These are phyloP conservation scores for Trichopus zeylanicus DNA, from an alignment of 116 monocot genomes.

Conservation along the genomic window DNA sequence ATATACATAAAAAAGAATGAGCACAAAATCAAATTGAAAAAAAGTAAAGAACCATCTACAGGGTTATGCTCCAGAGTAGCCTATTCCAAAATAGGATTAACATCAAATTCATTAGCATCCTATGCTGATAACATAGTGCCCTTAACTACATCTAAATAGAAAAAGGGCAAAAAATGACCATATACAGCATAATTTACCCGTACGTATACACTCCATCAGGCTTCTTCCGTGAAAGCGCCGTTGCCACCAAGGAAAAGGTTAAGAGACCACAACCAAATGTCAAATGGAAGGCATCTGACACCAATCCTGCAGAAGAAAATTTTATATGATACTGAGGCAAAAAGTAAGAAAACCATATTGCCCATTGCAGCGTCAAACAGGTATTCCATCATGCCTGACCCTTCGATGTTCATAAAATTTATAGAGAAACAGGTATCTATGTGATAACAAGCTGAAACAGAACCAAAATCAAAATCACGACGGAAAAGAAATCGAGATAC, in stretches of 20 bases:
- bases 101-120: too few relatives aligned
- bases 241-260: constrained; percentile 94
- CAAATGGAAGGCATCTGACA: constrained; percentile 99
- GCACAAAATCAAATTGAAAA: too few relatives aligned
- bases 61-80: too few relatives aligned
- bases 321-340: neutral
- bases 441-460: too few relatives aligned
- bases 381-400: too few relatives aligned
- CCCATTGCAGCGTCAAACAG: too few relatives aligned
- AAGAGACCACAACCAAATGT: constrained; percentile 98
- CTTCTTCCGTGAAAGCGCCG: constrained; percentile 56
- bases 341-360: neutral
- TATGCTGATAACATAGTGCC: too few relatives aligned
- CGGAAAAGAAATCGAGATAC: constrained; percentile 2
- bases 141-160: too few relatives aligned
- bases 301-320: constrained; percentile 44
- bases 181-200: constrained; percentile 53
- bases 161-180: too few relatives aligned
- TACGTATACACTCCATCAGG: constrained; percentile 82
- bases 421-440: too few relatives aligned
- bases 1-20: constrained; percentile 4
- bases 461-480: constrained; percentile 4
- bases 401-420: too few relatives aligned
- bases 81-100: too few relatives aligned
- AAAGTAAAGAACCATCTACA: neutral